A percentile compares a stretch with the other conserved stretches of the same genome.
Conservation (phyloP, 179 eudicot genomes). For the Nepenthes alata region DNA sequence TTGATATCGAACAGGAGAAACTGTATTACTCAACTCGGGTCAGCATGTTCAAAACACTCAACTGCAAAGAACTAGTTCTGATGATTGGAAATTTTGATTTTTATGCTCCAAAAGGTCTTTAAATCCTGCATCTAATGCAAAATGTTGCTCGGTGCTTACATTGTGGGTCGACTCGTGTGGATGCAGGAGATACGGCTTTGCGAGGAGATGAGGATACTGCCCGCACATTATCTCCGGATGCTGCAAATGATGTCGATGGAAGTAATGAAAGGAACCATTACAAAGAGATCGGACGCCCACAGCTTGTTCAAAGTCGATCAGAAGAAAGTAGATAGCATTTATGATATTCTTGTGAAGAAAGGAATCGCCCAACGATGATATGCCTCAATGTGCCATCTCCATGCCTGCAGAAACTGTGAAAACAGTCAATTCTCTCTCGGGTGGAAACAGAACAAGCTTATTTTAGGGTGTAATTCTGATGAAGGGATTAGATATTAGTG, state of each 20-base stretch:
- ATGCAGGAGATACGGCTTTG: slow-evolving; percentile 80
- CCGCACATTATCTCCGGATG: slow-evolving; percentile 77
- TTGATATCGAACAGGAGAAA: too few species aligned
- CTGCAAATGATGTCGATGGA: slow-evolving; percentile 55
- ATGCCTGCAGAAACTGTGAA: background rate
- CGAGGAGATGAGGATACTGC: slow-evolving; percentile 64
- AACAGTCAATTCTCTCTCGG: too few species aligned
- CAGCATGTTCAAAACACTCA: too few species aligned
- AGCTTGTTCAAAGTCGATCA: slow-evolving; percentile 59
- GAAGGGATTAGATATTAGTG: too few species aligned
- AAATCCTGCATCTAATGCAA: background rate
- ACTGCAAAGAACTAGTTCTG: too few species aligned
- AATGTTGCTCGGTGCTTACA: background rate
- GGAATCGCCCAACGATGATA: slow-evolving; percentile 44
- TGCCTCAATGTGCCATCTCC: background rate
- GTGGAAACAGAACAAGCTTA: too few species aligned
- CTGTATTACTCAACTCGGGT: too few species aligned
- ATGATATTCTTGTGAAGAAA: slow-evolving; percentile 77
- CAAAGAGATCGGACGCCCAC: slow-evolving; percentile 66
- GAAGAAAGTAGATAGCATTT: slow-evolving; percentile 69
- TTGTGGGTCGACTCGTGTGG: background rate
- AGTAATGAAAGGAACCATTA: slow-evolving; percentile 50
- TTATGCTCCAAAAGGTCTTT: background rate
- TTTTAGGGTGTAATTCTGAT: too few species aligned
- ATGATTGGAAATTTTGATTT: too few species aligned